A percentile compares a stretch with the other conserved stretches of the same genome.
These are phyloP conservation scores for Myriosclerotinia scirpicola DNA, from an alignment of 2,329 filamentous ascomycete species.

Conservation along the genomic window DNA sequence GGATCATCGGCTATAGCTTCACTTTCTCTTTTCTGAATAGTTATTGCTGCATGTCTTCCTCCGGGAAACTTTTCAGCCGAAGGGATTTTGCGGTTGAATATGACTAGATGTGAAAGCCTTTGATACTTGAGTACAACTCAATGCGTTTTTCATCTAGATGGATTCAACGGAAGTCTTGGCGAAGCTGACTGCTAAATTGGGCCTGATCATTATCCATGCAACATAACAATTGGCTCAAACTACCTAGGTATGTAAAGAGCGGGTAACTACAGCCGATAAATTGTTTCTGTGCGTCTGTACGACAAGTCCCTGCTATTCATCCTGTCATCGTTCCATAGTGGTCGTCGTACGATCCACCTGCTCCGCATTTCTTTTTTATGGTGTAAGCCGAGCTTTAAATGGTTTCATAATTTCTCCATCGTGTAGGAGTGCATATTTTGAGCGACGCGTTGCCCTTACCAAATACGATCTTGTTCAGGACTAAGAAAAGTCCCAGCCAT, in stretches of 20 bases:
- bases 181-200: conserved; percentile 15
- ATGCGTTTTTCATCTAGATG: conserved; percentile 11
- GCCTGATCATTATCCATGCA: conserved; percentile 12
- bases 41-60: conserved; percentile 23
- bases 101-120: too few species aligned
- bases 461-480: not conserved
- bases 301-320: not conserved
- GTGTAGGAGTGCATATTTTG: not conserved
- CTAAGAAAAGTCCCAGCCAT: not conserved
- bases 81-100: conserved; percentile 15
- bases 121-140: too few species aligned
- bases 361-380: not conserved
- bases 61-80: conserved; percentile 24
- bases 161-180: conserved; percentile 16
- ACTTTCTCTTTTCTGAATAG: not conserved
- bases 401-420: not conserved
- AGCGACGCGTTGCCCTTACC: not conserved
- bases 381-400: not conserved
- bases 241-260: too few species aligned
- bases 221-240: not conserved
- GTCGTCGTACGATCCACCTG: not conserved
- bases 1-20: conserved; percentile 3
- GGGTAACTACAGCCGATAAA: not conserved
- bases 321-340: not conserved
- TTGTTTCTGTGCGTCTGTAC: not conserved